Base-by-base conservation (phyloP, 148 eudicot genomes). In the Rhododendron williamsianum region DNA sequence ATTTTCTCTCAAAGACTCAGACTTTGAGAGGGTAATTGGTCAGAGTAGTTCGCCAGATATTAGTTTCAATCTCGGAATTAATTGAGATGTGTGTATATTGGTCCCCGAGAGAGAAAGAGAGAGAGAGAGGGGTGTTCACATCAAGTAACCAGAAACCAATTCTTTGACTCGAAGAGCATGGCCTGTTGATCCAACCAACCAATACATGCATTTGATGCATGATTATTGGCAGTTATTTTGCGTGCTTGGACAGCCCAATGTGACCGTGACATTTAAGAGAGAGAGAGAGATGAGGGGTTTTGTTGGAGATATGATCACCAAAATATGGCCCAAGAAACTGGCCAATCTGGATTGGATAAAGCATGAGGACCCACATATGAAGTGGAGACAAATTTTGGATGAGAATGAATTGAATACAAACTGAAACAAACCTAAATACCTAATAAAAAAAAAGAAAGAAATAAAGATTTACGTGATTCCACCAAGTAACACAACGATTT, bases 201-300 rank as follows among this genome's bases (percentile, higher is more conserved):
- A 76, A 35, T 56, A 58, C 36, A 25, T 69, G n/a, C 30, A 73
- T 69, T 25, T 27, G 36, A 74, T 15, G 23, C 48, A 76, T 76
- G 48, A 3, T 19, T 19, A 76, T 76, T 19, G 79, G 30, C 46
- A 21, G 79, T 41, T 41, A 74, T 76, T 21, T 76, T 41, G 79
- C 49, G 48, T 76, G 79, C 79, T 36, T 76, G 51, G 79, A 76
- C 79, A 76, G 13, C 79, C 79, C 48, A 77, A 23, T 77, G 27
- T 77, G 52, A 41, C 51, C 27, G n/a, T 76, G 49, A 76, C 51
- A 72, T 72, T 72, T 33, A 1, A 33, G 76, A n/a, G 73, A 67
- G 30, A n/a, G 19, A 35, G 18, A 13, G n/a, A 76, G 49, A 76
- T 25, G 43, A 13, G 43, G 35, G 46, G n/a, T 73, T 36, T 35